Conservation (phyloP, 2,329 filamentous ascomycete species). For the Escovopsis sp. region DNA sequence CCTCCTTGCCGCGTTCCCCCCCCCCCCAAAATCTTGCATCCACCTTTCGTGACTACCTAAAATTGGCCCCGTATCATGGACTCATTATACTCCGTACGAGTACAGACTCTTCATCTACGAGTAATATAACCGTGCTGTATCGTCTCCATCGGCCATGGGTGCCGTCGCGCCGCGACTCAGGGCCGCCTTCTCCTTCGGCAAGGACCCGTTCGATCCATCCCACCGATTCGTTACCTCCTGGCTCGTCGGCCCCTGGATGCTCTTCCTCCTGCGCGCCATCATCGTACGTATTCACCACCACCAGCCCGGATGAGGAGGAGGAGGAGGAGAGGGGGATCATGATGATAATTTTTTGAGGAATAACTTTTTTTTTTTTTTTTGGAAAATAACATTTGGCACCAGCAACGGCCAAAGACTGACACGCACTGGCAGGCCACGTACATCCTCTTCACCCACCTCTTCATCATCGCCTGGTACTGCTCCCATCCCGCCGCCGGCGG, state of each 20-base stretch:
- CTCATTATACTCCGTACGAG: neutral
- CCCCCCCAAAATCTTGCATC: no score
- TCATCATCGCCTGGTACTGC: conserved; percentile 52
- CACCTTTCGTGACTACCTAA: no score
- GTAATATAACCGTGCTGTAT: neutral
- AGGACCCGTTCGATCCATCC: conserved; percentile 35
- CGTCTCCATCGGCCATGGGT: neutral
- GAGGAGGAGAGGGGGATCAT: no score
- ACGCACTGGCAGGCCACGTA: conserved; percentile 39
- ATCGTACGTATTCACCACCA: conserved; percentile 28
- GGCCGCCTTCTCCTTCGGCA: conserved; percentile 24
- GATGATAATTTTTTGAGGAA: no score
- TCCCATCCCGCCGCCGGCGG: conserved; percentile 29
- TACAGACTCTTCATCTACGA: neutral
- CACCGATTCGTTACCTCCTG: conserved; percentile 70
- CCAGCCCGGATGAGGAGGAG: no score
- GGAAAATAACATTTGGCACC: no score
- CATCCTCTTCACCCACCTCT: conserved; percentile 53
- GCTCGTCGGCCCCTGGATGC: conserved; percentile 51
- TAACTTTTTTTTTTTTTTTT: no score
- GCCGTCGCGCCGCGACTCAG: conserved; percentile 2
- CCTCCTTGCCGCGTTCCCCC: no score
- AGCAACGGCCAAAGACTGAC: neutral
- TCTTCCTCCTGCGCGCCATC: conserved; percentile 42
- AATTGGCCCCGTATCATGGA: no score